Conservation (phyloP, 805 yeast species). For the Deakozyma indianensis region DNA sequence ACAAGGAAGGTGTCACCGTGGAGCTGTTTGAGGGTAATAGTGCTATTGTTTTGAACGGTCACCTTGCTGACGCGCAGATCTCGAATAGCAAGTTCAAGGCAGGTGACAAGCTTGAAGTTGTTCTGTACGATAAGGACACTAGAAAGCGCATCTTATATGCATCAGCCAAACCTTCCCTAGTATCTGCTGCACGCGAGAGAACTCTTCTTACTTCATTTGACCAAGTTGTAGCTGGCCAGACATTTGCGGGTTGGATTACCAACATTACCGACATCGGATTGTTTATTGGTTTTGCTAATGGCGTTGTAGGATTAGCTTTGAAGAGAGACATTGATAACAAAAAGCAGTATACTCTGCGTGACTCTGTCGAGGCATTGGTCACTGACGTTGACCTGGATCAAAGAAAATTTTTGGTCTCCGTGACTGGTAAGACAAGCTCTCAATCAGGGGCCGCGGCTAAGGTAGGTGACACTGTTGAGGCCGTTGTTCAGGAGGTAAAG, state of each 20-base stretch:
- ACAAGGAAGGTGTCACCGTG: conserved; percentile 57
- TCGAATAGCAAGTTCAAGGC: conserved; percentile 56
- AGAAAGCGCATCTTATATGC: conserved; percentile 47
- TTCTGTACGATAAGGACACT: conserved; percentile 53
- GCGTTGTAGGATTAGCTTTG: conserved; percentile 68
- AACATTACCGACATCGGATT: conserved; percentile 70
- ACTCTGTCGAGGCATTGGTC: conserved; percentile 58
- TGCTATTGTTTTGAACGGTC: conserved; percentile 29
- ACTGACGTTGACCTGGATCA: conserved; percentile 53
- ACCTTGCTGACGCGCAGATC: conserved; percentile 59
- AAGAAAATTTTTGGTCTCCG: conserved; percentile 54
- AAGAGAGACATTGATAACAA: conserved; percentile 42
- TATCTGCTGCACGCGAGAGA: conserved; percentile 43
- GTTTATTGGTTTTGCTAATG: conserved; percentile 69
- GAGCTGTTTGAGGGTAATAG: conserved; percentile 30
- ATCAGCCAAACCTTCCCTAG: conserved; percentile 50
- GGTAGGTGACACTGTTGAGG: conserved; percentile 54
- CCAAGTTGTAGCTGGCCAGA: conserved; percentile 39
- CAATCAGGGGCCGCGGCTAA: conserved; percentile 25
- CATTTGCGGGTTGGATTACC: conserved; percentile 60
- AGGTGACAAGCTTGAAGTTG: conserved; percentile 46
- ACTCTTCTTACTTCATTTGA: conserved; percentile 43
- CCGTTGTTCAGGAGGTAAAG: conserved; percentile 45
- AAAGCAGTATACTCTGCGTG: conserved; percentile 40
- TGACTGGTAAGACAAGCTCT: conserved; percentile 22